Conservation (phyloP, 345 rosid species). For the Aquilaria malaccensis region DNA sequence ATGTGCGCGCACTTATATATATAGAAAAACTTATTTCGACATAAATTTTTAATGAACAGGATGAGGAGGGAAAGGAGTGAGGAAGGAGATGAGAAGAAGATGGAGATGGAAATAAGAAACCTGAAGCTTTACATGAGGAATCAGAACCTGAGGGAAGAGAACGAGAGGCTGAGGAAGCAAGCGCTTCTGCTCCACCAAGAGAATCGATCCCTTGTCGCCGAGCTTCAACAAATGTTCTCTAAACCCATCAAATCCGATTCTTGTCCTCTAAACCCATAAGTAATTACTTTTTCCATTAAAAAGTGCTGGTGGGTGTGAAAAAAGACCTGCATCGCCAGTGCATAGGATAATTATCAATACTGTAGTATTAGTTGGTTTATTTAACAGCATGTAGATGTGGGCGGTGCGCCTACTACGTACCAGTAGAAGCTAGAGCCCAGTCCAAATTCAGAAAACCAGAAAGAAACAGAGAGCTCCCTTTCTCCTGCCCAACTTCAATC, state of each 20-base stretch:
- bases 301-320: no score
- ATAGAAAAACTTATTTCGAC: not conserved
- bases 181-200: slow-evolving; percentile 66
- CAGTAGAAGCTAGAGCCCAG: no score
- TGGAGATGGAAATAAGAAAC: slow-evolving; percentile 47
- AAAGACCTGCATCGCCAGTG: no score
- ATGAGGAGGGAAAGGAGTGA: slow-evolving; percentile 9
- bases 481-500: no score
- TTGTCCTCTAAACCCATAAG: no score
- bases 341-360: no score
- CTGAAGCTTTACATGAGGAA: slow-evolving; percentile 62
- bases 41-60: slow-evolving; percentile 7
- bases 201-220: slow-evolving; percentile 49
- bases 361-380: no score
- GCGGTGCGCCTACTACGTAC: no score
- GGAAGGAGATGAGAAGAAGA: slow-evolving; percentile 17
- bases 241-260: not conserved
- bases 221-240: slow-evolving; percentile 37
- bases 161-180: slow-evolving; percentile 56
- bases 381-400: no score
- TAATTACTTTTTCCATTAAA: no score
- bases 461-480: no score
- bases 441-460: no score
- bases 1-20: not conserved
- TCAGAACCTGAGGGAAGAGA: slow-evolving; percentile 54